Conservation (phyloP, 139 green algal genomes). For the Raphidocelis subcapitata region DNA sequence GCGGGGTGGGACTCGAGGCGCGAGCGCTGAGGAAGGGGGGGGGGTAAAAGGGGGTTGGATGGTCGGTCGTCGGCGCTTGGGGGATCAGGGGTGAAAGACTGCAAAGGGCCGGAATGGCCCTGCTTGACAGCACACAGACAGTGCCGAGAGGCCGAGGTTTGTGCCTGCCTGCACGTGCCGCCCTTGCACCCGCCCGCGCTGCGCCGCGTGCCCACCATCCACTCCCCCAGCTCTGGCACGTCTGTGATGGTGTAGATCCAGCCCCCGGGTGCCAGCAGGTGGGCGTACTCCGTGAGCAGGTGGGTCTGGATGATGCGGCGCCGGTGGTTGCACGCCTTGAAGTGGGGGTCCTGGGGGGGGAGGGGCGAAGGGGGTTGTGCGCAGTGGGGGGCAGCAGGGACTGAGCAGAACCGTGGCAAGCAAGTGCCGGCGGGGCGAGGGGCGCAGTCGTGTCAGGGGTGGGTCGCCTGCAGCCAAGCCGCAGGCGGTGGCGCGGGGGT, state of each 20-base stretch:
- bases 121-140: no score
- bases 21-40: conserved; percentile 13
- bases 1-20: conserved; percentile 85
- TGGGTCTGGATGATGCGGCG: conserved; percentile 89
- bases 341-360: conserved; percentile 90
- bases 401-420: no score
- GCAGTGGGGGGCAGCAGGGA: no score
- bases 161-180: no score
- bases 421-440: no score
- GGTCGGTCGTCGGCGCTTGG: neutral
- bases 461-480: neutral
- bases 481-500: no score
- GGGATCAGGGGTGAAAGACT: neutral
- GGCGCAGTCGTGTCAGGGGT: no score
- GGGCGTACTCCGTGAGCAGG: conserved; percentile 94
- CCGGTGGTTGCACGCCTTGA: conserved; percentile 78
- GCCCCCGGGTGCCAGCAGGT: conserved; percentile 80
- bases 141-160: no score
- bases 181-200: no score
- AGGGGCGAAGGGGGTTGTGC: no score
- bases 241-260: conserved; percentile 93
- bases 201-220: conserved; percentile 64
- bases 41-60: neutral
- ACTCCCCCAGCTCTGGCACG: conserved; percentile 83
- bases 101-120: neutral